These are phyloP conservation scores for Leonotis leonurus DNA, from an alignment of 257 asterid genomes.

Conservation along the genomic window DNA sequence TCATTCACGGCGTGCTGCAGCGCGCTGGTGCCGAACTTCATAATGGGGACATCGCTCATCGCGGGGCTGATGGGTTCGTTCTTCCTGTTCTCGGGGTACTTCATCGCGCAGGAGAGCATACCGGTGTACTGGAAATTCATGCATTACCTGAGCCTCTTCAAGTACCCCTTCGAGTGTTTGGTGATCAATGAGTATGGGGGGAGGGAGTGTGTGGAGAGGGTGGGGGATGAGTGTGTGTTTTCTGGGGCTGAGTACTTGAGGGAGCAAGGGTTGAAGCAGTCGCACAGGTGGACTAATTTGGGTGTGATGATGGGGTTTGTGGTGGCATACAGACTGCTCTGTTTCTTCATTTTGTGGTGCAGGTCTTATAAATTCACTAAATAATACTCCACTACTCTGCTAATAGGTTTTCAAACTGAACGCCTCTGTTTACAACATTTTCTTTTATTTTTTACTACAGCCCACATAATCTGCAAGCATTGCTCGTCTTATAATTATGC, in stretches of 20 bases:
- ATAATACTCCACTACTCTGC: too few species aligned
- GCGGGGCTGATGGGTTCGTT: conserved; percentile 91
- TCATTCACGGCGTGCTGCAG: conserved; percentile 81
- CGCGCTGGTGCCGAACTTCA: conserved; percentile 80
- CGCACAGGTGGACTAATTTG: conserved; percentile 66
- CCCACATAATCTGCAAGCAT: too few species aligned
- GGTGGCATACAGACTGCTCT: conserved; percentile 59
- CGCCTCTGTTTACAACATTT: too few species aligned
- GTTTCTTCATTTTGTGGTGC: conserved; percentile 55
- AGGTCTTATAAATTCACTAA: conserved; percentile 47
- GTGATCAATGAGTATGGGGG: conserved; percentile 83
- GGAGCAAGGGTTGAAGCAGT: conserved; percentile 49
- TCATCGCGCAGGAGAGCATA: conserved; percentile 47
- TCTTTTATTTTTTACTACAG: too few species aligned
- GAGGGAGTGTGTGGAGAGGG: conserved; percentile 43
- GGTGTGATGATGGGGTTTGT: conserved; percentile 60
- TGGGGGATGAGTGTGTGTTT: conserved; percentile 41
- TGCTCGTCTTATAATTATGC: too few species aligned
- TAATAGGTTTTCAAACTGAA: too few species aligned
- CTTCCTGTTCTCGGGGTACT: conserved; percentile 85
- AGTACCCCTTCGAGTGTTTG: conserved; percentile 80
- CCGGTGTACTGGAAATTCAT: conserved; percentile 75
- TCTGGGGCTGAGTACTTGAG: conserved; percentile 47
- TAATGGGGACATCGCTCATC: conserved; percentile 74
- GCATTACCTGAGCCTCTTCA: conserved; percentile 83